Base-by-base conservation (phyloP, 2,329 filamentous ascomycete species). In the Aspergillus sp. region DNA sequence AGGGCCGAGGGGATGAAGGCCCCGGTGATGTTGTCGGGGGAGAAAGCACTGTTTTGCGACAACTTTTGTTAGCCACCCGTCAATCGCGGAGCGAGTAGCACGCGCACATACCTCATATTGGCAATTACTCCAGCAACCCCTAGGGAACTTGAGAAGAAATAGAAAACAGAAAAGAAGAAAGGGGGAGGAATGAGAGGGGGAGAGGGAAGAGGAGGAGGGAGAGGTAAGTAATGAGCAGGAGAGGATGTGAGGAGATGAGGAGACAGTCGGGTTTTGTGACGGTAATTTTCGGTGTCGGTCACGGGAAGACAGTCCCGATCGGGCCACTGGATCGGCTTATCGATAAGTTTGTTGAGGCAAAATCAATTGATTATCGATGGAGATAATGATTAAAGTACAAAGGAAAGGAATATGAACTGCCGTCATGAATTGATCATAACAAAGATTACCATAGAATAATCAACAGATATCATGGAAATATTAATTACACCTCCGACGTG, bases 1-100 rank as follows among this genome's bases (percentile, higher is more conserved):
- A 96, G 84, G 61, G 84, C 86, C n/a, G 88, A 89, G 64, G 93
- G 92, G 71, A 96, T 88, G 76, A 94, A 92, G 70, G 96, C 86
- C 73, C 90, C 90, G 77, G 92, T 87, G 73, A 94, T 78, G 73
- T 89, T 91, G 70, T 87, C 71, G 53, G 70, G 63, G 32, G 77
- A 76, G 58, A 72, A 62, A 64, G 70, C 64, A 66, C 70, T 73
- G 62, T 36, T 62, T 55, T 62, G 59, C 57, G 59, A 64, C 60
- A 63, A 59, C 47, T 52, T 50, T 17, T 19, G 61, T 54, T 15
- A 58, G 58, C 25, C 21, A n/a, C 39, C 15, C 50, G 38, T 32
- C 17, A 55, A 8, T 19, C 10, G 11, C 8, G 19, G 17, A 21
- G 2, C 10, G n/a, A 42, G 42, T n/a, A 10, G 21, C 44, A 62